These are phyloP conservation scores for Amanita fuliginea DNA, from an alignment of 768 basidiomycete species.

Conservation along the genomic window DNA sequence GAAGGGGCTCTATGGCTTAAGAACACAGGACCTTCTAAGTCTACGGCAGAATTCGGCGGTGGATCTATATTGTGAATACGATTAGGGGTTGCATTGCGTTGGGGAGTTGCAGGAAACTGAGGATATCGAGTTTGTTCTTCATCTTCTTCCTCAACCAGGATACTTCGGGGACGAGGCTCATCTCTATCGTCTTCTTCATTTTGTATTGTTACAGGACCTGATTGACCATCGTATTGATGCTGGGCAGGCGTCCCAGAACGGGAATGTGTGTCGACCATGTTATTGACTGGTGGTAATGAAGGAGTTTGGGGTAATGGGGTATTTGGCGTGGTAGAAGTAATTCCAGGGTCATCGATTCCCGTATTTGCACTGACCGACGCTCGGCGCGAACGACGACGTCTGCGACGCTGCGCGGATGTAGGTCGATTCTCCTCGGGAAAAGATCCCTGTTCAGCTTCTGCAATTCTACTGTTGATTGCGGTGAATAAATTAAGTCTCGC, in stretches of 20 bases:
- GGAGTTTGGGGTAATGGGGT: conserved; percentile 50
- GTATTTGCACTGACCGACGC: conserved; percentile 29
- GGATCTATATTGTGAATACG: conserved; percentile 40
- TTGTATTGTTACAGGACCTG: not conserved
- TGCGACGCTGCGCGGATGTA: conserved; percentile 38
- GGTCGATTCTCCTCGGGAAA: conserved; percentile 43
- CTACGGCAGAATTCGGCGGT: conserved; percentile 35
- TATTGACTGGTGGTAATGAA: conserved; percentile 31
- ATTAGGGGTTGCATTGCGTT: conserved; percentile 21
- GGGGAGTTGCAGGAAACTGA: conserved; percentile 31
- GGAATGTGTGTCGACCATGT: conserved; percentile 26
- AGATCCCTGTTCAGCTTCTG: conserved; percentile 50
- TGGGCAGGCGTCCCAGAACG: conserved; percentile 27
- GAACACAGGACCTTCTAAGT: conserved; percentile 44
- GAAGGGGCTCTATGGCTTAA: conserved; percentile 34
- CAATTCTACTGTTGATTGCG: conserved; percentile 45
- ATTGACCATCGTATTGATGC: not conserved
- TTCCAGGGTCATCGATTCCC: conserved; percentile 42
- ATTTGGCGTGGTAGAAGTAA: conserved; percentile 39
- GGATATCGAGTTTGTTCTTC: conserved; percentile 20
- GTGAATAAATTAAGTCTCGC: conserved; percentile 61
- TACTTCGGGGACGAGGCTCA: conserved; percentile 40
- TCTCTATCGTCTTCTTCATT: conserved; percentile 2
- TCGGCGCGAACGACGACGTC: conserved; percentile 45
- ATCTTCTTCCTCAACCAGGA: conserved; percentile 39